Evolutionary conservation across 2,329 filamentous ascomycete genomes (phyloP), one percentile per base, ranked within the genome.

Genomic region (Calonectria pteridis): DNA sequence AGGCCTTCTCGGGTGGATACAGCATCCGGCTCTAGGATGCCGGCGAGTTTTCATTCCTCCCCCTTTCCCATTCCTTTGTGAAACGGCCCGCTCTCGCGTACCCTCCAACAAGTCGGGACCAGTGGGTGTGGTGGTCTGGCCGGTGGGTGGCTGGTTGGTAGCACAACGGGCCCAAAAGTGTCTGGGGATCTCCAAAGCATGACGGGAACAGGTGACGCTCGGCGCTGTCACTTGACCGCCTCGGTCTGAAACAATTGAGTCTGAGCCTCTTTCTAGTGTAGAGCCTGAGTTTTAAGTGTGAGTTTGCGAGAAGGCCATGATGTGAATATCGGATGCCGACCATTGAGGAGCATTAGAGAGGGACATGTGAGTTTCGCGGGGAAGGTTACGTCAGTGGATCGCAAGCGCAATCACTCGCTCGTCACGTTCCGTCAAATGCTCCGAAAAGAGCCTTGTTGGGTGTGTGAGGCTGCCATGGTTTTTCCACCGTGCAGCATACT

Each of bases 71-170:
- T 64, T 63, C 40, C 70, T 67, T 49, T 76, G 71, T 80, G 77
- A 80, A 79, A 80, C 78, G 78, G 78, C 77, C 78, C 78, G 78
- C 76, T 75, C 77, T 79, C 76, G 77, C 77, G 74, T 76, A 77
- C 76, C 77, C 78, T 77, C 65, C 78, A 76, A 71, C 49, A 58
- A 31, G 55, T 65, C 33, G 65, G 68, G 68, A 71, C 26, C 62
- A 58, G 66, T 59, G 53, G 58, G 55, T 63, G 70, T 73, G 55
- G 55, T 69, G 67, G 46, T 31, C 46, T 75, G 67, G 72, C 68
- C 73, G 62, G 65, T 76, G 63, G 66, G 64, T 67, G 74, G 73
- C 72, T 76, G 73, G 70, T 46, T 65, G 67, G 55, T 65, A 65
- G 71, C 69, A 64, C 64, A 73, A 75, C 59, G 77, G 75, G 74